Percentiles rank a stretch among this genome's conserved stretches.
Evolutionary conservation across 352 stramenopile species (phyloP).

Genomic region (Phytophthora pseudosyringae): DNA sequence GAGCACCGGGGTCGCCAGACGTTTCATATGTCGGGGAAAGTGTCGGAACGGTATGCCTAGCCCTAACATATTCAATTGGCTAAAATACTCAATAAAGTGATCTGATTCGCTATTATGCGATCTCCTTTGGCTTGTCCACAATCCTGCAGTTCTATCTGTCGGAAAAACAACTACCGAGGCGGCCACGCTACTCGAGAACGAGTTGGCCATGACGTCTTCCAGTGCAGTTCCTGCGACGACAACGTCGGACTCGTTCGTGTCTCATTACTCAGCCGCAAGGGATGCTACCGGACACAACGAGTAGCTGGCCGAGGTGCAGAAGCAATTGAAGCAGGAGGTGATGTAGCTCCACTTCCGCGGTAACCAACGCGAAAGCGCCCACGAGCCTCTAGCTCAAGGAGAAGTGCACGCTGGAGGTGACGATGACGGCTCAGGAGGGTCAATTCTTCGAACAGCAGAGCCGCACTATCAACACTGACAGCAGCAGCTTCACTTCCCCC

Average conservation of each 20-base stretch:
- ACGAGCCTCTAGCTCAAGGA: conserved; percentile 78
- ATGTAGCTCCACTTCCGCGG: conserved; percentile 87
- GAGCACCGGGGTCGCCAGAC: too few species aligned
- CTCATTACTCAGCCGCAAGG: conserved; percentile 26
- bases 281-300: conserved; percentile 36
- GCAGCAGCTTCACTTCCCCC: conserved; percentile 41
- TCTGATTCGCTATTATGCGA: too few species aligned
- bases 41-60: too few species aligned
- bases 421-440: conserved; percentile 77
- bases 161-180: too few species aligned
- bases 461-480: conserved; percentile 63
- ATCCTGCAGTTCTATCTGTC: too few species aligned
- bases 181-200: conserved; percentile 48
- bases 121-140: too few species aligned
- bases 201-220: conserved; percentile 39
- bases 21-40: too few species aligned
- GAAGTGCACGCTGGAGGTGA: conserved; percentile 79
- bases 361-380: conserved; percentile 74
- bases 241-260: conserved; percentile 37
- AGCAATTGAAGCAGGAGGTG: conserved; percentile 82
- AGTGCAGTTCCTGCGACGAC: conserved; percentile 16
- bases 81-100: too few species aligned
- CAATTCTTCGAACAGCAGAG: conserved; percentile 81
- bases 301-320: conserved; percentile 65
- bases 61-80: too few species aligned